These are phyloP conservation scores for Chaetomium cochliodes DNA, from an alignment of 495 filamentous ascomycete species.

Conservation along the genomic window DNA sequence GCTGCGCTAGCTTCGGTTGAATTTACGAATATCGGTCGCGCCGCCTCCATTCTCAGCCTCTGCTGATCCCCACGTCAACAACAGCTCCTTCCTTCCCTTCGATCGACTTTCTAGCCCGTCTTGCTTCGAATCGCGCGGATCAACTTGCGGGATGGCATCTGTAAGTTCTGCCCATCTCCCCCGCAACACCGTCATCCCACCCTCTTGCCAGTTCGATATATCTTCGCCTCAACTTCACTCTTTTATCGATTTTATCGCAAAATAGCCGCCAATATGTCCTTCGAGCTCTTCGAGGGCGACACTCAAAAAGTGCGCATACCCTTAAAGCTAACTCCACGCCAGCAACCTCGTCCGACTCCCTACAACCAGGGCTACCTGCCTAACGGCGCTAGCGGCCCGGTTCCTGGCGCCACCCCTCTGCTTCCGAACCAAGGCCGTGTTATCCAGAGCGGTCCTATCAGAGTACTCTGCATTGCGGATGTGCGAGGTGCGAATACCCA, in stretches of 20 bases:
- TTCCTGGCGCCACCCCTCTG: conserved; percentile 54
- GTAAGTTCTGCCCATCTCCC: conserved; percentile 24
- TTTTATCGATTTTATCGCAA: background rate
- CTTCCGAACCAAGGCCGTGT: conserved; percentile 62
- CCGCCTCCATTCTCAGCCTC: conserved; percentile 26
- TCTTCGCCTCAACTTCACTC: background rate
- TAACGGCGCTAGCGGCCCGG: conserved; percentile 51
- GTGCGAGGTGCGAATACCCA: conserved; percentile 72
- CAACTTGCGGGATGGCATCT: conserved; percentile 36
- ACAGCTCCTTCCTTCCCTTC: conserved; percentile 9
- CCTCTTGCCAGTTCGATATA: background rate
- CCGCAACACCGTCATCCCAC: background rate
- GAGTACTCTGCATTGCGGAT: conserved; percentile 95
- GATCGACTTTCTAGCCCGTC: background rate
- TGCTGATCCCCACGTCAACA: conserved; percentile 16
- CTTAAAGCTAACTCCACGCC: conserved; percentile 12
- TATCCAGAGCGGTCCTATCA: conserved; percentile 77
- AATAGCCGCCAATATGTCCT: background rate
- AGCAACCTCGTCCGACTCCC: conserved; percentile 41
- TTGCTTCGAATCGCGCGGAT: conserved; percentile 13
- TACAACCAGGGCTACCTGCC: conserved; percentile 53
- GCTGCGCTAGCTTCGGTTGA: conserved; percentile 17
- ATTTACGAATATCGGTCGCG: conserved; percentile 23
- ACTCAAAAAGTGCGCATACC: background rate
- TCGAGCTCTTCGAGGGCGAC: background rate